These are phyloP conservation scores for Penicillium manginii DNA, from an alignment of 495 filamentous ascomycete species.

Conservation along the genomic window DNA sequence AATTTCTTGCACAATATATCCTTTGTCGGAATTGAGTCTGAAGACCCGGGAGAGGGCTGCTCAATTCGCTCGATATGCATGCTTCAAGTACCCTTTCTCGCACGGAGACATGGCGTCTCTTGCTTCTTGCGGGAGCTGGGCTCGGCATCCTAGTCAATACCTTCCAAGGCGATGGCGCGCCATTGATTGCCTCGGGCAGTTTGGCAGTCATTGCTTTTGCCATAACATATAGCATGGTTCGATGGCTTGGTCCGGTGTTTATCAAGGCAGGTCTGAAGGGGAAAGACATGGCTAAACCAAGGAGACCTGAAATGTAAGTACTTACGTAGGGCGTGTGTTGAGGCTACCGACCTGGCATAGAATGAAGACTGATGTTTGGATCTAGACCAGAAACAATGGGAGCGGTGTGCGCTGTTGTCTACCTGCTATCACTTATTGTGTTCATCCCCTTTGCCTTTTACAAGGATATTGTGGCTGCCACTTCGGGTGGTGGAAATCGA, in stretches of 20 bases:
- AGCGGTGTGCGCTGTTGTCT: conserved; percentile 90
- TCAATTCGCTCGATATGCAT: conserved; percentile 40
- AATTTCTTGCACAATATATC: neutral
- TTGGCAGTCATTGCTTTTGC: conserved; percentile 85
- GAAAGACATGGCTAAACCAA: conserved; percentile 83
- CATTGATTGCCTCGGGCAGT: conserved; percentile 83
- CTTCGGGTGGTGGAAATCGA: conserved; percentile 88
- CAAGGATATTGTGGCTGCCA: conserved; percentile 95
- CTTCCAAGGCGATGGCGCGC: conserved; percentile 83
- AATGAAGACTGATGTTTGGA: conserved; percentile 24
- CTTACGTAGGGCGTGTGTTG: neutral
- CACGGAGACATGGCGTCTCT: conserved; percentile 71
- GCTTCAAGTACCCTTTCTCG: conserved; percentile 55
- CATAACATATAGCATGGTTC: conserved; percentile 77
- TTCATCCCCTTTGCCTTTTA: conserved; percentile 98
- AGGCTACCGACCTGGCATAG: neutral
- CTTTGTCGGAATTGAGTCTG: neutral
- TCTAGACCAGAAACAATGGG: conserved; percentile 93
- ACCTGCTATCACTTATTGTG: conserved; percentile 80
- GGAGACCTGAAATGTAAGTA: conserved; percentile 72
- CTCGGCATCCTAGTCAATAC: conserved; percentile 78
- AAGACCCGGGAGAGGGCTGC: neutral
- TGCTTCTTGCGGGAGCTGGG: conserved; percentile 69
- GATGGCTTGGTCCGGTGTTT: conserved; percentile 93
- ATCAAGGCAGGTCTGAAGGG: conserved; percentile 89